Evolutionary conservation across 208 protist species (phyloP), one percentile per base, ranked within the genome.

Genomic region (Leishmania arabica): DNA sequence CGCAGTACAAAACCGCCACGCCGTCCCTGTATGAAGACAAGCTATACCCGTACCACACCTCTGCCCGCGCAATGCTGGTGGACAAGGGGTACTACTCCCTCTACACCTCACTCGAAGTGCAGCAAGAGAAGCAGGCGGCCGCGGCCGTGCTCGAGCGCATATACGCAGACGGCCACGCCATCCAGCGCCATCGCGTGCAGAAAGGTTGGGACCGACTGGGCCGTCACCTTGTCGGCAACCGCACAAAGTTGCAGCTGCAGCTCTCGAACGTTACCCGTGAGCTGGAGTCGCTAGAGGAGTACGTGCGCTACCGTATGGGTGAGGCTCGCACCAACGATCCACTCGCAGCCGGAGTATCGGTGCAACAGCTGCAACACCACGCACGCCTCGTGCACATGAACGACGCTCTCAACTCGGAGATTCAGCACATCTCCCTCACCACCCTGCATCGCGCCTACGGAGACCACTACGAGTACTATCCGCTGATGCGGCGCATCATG

Each of bases 401-500:
- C 53, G 62, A 83, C 27, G 66, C 74, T 24, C 3, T 87, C 37
- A 2, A 79, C 51, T 78, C 84, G 71, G 83, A 89, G 21, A 3
- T 91, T 9, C 73, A 79, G 11, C 86, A 94, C 78, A 34, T 88
- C 27, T 56, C 73, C 47, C 62, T 93, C 21, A 82, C 90, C 37
- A 79, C 83, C n/a, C 7, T 56, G 51, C 84, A 91, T 54, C 86
- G 87, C 54, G 84, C 85, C 51, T 87, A 93, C 60, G 93, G 93
- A 0, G 84, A 95, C 51, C 69, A 94, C 82, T 96, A 88, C 85
- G 93, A 96, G 85, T 96, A 93, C 82, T 92, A 90, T 77, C 88
- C 90, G 13, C 79, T 96, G 11, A 64, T 88, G 17, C 34, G 47
- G 13, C 72, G 81, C 7, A 49, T 40, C 37, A 68, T 88, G 27